These are phyloP conservation scores for Grifola frondosa DNA, from an alignment of 1,284 basidiomycete genomes.

Conservation along the genomic window DNA sequence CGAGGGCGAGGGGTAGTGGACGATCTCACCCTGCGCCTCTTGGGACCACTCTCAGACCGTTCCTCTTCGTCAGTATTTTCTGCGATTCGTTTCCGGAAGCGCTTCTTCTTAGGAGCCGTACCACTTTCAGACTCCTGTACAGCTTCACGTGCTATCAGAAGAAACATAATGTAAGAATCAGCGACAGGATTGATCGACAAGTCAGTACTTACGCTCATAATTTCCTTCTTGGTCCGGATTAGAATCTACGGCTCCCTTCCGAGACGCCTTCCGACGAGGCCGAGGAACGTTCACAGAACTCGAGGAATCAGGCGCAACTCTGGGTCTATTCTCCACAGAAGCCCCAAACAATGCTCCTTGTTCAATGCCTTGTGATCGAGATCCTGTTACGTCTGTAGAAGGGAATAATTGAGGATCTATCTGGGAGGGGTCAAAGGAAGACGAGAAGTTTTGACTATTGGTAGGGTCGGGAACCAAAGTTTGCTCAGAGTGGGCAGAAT, in stretches of 20 bases:
- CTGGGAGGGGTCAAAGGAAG: constrained; percentile 18
- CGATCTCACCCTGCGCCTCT: background rate
- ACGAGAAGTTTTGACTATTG: background rate
- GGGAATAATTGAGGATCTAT: constrained; percentile 27
- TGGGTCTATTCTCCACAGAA: background rate
- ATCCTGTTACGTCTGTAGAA: background rate
- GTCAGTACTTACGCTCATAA: constrained; percentile 3
- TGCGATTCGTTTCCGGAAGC: constrained; percentile 1
- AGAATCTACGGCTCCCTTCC: constrained; percentile 2
- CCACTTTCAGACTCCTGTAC: background rate
- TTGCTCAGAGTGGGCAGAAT: background rate
- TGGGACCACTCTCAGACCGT: constrained; percentile 4
- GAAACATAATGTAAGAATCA: background rate
- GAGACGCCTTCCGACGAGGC: constrained; percentile 3
- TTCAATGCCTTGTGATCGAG: background rate
- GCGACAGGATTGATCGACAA: background rate
- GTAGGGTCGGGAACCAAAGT: constrained; percentile 1
- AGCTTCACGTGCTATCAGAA: too few relatives aligned
- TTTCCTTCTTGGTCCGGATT: background rate
- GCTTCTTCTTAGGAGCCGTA: constrained; percentile 6
- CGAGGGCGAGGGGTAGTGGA: constrained; percentile 9
- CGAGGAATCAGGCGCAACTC: background rate
- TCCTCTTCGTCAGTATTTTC: constrained; percentile 10
- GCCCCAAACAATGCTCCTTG: background rate
- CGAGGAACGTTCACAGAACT: background rate